A percentile compares a stretch with the other conserved stretches of the same genome.
These are phyloP conservation scores for Cercospora canescens DNA, from an alignment of 2,329 filamentous ascomycete genomes.

Conservation along the genomic window DNA sequence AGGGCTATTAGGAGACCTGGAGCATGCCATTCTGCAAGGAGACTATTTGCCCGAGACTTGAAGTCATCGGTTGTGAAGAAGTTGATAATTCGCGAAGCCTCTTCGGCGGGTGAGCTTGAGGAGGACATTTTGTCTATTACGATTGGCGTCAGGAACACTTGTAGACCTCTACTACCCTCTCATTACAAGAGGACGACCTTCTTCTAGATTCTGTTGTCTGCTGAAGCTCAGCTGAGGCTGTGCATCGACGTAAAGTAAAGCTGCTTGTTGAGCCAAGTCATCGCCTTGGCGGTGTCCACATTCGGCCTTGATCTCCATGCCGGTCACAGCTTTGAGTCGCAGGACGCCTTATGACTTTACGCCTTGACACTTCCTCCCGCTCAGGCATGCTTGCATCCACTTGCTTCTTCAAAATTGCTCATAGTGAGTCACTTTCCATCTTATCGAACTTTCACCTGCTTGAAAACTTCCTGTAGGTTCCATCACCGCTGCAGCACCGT, in stretches of 20 bases:
- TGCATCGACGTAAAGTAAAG: background rate
- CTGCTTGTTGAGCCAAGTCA: background rate
- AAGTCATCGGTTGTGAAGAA: conserved; percentile 15
- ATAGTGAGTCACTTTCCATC: too few species aligned
- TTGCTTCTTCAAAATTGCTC: too few species aligned
- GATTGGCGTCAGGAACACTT: background rate
- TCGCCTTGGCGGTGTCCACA: background rate
- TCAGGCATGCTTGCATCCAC: background rate
- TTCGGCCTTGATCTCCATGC: background rate
- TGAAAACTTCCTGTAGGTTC: too few species aligned
- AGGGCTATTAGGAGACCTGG: conserved; percentile 53
- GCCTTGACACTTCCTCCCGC: background rate
- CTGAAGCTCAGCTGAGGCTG: background rate
- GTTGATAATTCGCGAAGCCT: background rate
- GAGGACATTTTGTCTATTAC: background rate
- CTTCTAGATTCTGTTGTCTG: background rate
- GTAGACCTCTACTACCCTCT: background rate
- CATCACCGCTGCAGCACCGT: too few species aligned
- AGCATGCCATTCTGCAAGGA: conserved; percentile 16
- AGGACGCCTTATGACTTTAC: background rate
- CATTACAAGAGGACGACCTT: background rate
- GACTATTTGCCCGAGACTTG: conserved; percentile 1
- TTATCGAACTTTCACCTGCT: too few species aligned
- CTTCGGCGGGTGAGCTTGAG: background rate
- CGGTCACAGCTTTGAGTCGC: background rate